Evolutionary conservation across 306 rosid species (phyloP).

Genomic region (Gastrolobium villosum): DNA sequence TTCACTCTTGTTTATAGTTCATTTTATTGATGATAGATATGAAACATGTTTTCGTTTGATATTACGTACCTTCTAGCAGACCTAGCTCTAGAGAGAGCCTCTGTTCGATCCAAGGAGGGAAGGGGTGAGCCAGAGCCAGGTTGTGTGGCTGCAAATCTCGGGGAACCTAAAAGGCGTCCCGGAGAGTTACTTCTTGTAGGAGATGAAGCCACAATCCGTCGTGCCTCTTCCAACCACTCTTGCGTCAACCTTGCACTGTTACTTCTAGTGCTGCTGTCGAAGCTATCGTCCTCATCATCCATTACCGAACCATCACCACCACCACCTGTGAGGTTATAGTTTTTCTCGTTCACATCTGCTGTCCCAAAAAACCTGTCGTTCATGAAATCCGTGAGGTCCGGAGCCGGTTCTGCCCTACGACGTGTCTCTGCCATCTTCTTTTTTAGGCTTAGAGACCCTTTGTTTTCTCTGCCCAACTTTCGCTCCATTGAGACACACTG

Average conservation of each 20-base stretch:
- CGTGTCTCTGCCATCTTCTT: conserved; percentile 50
- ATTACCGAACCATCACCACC: neutral
- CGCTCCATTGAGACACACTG: conserved; percentile 38
- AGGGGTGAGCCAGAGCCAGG: conserved; percentile 43
- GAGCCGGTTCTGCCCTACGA: conserved; percentile 47
- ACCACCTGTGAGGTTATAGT: conserved; percentile 66
- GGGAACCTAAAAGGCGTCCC: conserved; percentile 63
- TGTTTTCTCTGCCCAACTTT: conserved; percentile 48
- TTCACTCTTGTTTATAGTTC: neutral
- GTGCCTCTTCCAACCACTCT: conserved; percentile 86
- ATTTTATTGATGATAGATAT: neutral
- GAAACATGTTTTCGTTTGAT: neutral
- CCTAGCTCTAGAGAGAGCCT: conserved; percentile 72
- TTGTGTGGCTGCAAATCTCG: conserved; percentile 69
- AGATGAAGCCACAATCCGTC: conserved; percentile 74
- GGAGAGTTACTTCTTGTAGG: conserved; percentile 72
- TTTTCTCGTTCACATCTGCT: conserved; percentile 42
- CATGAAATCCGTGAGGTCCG: conserved; percentile 87
- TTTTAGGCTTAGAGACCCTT: conserved; percentile 53
- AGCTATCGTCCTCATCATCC: conserved; percentile 49
- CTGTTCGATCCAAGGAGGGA: conserved; percentile 62
- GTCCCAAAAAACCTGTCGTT: conserved; percentile 84
- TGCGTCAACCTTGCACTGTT: conserved; percentile 65
- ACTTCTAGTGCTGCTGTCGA: conserved; percentile 64
- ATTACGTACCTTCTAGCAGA: conserved; percentile 80